Conservation (phyloP, 129 eudicot species). For the Ambrosia trifida region DNA sequence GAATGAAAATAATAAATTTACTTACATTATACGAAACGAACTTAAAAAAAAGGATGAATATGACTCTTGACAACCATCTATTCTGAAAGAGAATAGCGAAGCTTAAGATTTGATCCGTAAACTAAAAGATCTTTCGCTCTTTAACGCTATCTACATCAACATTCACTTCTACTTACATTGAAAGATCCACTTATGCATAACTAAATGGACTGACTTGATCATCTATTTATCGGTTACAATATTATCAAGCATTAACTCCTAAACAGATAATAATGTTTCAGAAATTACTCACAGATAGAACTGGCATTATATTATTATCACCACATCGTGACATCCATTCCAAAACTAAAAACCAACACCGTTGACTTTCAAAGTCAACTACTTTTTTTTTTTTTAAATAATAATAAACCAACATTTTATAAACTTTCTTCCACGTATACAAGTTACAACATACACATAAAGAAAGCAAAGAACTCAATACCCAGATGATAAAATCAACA, state of each 20-base stretch:
- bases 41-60: background rate
- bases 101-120: background rate
- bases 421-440: background rate
- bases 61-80: conserved; percentile 41
- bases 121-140: conserved; percentile 8
- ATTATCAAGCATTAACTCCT: background rate
- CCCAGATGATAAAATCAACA: no score
- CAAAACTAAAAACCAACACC: conserved; percentile 16
- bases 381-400: background rate
- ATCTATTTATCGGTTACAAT: background rate
- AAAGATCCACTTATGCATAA: conserved; percentile 10
- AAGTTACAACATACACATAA: background rate
- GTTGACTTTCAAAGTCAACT: conserved; percentile 22
- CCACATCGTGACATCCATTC: conserved; percentile 12
- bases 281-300: background rate
- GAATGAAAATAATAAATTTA: background rate
- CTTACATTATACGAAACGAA: background rate
- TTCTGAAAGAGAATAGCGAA: conserved; percentile 48
- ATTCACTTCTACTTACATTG: conserved; percentile 10
- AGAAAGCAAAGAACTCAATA: background rate
- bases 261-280: background rate
- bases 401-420: background rate
- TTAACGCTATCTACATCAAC: conserved; percentile 11
- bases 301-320: background rate
- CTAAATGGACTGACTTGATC: background rate